Evolutionary conservation across 1,284 basidiomycete species (phyloP).

Genomic region (Coniferiporia weirii): DNA sequence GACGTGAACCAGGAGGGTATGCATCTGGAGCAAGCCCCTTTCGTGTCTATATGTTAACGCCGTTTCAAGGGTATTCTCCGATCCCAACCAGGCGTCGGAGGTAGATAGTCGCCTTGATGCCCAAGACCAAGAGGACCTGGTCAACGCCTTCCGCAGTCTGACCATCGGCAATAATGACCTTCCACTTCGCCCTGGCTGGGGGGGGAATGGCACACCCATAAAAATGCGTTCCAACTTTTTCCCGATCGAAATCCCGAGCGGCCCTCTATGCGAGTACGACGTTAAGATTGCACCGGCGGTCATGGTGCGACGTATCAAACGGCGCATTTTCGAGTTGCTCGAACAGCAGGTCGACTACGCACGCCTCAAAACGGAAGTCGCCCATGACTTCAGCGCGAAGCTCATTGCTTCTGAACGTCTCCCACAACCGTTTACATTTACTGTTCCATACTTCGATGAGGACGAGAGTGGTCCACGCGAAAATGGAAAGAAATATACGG

Average conservation of each 20-base stretch:
- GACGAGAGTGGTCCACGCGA: slow-evolving; percentile 44
- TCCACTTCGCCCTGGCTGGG: slow-evolving; percentile 65
- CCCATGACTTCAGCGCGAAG: slow-evolving; percentile 66
- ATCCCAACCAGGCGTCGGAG: slow-evolving; percentile 38
- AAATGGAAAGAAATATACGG: slow-evolving; percentile 50
- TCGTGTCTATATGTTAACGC: slow-evolving; percentile 12
- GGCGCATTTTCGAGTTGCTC: slow-evolving; percentile 67
- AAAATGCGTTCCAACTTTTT: slow-evolving; percentile 74
- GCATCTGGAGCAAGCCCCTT: slow-evolving; percentile 17
- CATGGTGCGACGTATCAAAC: slow-evolving; percentile 50
- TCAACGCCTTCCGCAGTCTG: slow-evolving; percentile 45
- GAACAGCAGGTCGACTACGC: slow-evolving; percentile 55
- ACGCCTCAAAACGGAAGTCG: slow-evolving; percentile 44
- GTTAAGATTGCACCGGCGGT: slow-evolving; percentile 56
- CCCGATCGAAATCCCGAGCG: slow-evolving; percentile 57
- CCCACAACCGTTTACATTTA: slow-evolving; percentile 53
- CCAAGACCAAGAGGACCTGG: slow-evolving; percentile 50
- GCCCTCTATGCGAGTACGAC: slow-evolving; percentile 63
- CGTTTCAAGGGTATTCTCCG: slow-evolving; percentile 47
- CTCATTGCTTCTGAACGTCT: slow-evolving; percentile 53
- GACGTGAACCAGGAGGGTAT: slow-evolving; percentile 47
- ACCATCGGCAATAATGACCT: slow-evolving; percentile 35
- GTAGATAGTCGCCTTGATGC: slow-evolving; percentile 58
- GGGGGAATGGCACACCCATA: slow-evolving; percentile 50
- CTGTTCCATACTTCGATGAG: slow-evolving; percentile 58